phyloP scores from a whole-genome alignment of 2,329 filamentous ascomycete species.

The Monosporascus sp. region DNA sequence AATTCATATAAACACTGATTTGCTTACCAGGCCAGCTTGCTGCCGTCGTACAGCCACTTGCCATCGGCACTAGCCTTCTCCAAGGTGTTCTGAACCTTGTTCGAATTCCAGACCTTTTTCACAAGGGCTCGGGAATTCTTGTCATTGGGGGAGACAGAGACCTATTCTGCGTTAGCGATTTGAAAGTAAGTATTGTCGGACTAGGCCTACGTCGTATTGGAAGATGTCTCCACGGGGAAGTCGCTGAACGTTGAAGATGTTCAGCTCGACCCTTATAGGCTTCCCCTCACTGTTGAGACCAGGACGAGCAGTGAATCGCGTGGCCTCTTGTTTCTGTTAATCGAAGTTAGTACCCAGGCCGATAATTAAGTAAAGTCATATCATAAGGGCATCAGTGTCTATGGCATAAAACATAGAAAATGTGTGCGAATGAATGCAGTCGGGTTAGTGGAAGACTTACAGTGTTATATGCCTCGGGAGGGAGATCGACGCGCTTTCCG shows the following conservation, averaged over 20 bases:
- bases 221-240: slow-evolving; percentile 60
- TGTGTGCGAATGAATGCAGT: not conserved
- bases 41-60: slow-evolving; percentile 73
- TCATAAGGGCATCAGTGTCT: not conserved
- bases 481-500: slow-evolving; percentile 51
- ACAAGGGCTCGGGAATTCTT: slow-evolving; percentile 57
- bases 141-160: slow-evolving; percentile 58
- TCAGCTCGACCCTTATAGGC: slow-evolving; percentile 55
- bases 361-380: not conserved
- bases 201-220: slow-evolving; percentile 75
- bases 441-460: slow-evolving; percentile 23
- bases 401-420: not conserved
- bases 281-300: slow-evolving; percentile 54
- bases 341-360: slow-evolving; percentile 8
- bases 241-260: slow-evolving; percentile 66
- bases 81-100: slow-evolving; percentile 51
- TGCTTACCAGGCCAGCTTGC: slow-evolving; percentile 76
- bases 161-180: slow-evolving; percentile 36
- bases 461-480: slow-evolving; percentile 49
- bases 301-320: slow-evolving; percentile 42
- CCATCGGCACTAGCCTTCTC: slow-evolving; percentile 33
- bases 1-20: not conserved
- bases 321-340: slow-evolving; percentile 19
- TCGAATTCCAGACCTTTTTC: slow-evolving; percentile 71
- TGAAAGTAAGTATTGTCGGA: not conserved